Evolutionary conservation across 106 monocot genomes (phyloP), one percentile per base, ranked within the genome.

Genomic region (Dendrobium chrysotoxum): DNA sequence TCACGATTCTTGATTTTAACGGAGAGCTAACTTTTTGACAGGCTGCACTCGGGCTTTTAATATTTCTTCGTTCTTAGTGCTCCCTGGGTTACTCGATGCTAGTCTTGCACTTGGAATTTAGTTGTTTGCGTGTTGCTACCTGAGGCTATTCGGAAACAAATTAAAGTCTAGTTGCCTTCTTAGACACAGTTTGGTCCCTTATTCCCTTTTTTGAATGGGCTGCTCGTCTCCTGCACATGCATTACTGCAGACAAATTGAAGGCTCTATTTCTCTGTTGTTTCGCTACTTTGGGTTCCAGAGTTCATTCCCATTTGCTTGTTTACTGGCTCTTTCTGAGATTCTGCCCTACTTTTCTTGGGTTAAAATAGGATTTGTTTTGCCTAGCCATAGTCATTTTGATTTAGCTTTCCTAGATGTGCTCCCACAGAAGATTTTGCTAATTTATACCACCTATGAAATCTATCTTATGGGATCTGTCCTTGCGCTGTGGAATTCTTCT

Each of bases 1-100:
- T 82, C 76, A 76, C 42, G 73, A 76, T 45, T 15, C 58, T 64
- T 47, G 42, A 67, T 30, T 67, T 78, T 77, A 78, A 70, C n/a
- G 35, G 5, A 42, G 46, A 82, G 31, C 45, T 68, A 21, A 6
- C 1, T 42, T 83, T 83, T 78, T 83, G 68, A 67, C 82, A 83
- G 82, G 82, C 80, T 65, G 7, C 18, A n/a, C 17, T 71, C 70
- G 46, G 2, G 67, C 46, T 28, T 77, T 82, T 46, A 50, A 25
- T 76, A 12, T 65, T 77, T 82, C 67, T 70, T 40, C 66, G 35
- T 77, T 76, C 46, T 76, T 76, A 10, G 45, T 76, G 44, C 45
- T 76, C 45, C 47, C 46, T 76, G n/a, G 76, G 76, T 74, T 40
- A 40, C 73, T 74, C n/a, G 21, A 74, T 74, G 11, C 72, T 72